Conservation (phyloP, 2,329 filamentous ascomycete genomes). For the Aspergillus sp. region DNA sequence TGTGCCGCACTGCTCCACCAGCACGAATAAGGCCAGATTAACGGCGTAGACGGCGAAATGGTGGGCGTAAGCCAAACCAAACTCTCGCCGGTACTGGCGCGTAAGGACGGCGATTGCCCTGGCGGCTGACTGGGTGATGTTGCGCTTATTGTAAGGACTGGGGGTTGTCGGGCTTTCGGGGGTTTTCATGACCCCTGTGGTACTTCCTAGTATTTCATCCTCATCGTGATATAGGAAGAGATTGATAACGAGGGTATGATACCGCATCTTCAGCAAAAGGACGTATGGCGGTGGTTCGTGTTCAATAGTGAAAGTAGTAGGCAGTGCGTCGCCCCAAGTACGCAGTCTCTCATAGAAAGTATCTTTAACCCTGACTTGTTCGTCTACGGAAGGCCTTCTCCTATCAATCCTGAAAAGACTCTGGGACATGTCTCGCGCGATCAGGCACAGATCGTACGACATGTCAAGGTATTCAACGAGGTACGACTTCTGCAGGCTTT, state of each 20-base stretch:
- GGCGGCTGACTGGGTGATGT: constrained; percentile 30
- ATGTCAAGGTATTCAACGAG: constrained; percentile 35
- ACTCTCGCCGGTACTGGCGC: constrained; percentile 33
- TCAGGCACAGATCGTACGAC: constrained; percentile 34
- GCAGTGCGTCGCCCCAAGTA: constrained; percentile 32
- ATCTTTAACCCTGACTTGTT: constrained; percentile 25
- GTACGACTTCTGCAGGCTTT: constrained; percentile 26
- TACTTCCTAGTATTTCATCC: constrained; percentile 14
- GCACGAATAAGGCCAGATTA: constrained; percentile 37
- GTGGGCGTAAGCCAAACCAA: constrained; percentile 35
- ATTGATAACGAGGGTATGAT: constrained; percentile 35
- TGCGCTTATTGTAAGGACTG: constrained; percentile 20
- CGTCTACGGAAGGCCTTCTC: background rate
- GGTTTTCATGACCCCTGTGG: constrained; percentile 25
- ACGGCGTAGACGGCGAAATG: constrained; percentile 40
- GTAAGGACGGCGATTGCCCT: constrained; percentile 31
- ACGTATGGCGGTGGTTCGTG: constrained; percentile 34
- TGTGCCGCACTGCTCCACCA: constrained; percentile 25
- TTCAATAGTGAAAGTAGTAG: constrained; percentile 26
- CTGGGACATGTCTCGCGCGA: constrained; percentile 36
- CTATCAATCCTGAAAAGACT: constrained; percentile 28
- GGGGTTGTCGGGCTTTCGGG: constrained; percentile 28
- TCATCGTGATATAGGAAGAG: constrained; percentile 33
- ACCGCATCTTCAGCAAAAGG: constrained; percentile 32
- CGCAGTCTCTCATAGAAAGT: constrained; percentile 29